These are phyloP conservation scores for Lunasporangiospora selenospora DNA, from an alignment of 192 early-diverging fungal species.

Conservation along the genomic window DNA sequence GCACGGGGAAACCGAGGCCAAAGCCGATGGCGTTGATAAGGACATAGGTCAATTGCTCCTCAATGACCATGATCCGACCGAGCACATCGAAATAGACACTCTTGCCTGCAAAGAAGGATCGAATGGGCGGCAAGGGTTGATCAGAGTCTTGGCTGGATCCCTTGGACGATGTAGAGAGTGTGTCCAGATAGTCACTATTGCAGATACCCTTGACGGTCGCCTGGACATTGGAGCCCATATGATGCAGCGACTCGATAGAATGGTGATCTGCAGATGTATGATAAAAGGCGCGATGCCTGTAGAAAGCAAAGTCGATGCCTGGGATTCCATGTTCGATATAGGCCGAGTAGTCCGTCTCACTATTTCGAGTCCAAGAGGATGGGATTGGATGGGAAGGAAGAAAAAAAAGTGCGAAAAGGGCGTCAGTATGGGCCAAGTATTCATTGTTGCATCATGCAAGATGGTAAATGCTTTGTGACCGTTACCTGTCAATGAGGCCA, in stretches of 20 bases:
- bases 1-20: constrained; percentile 31
- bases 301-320: constrained; percentile 73
- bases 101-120: constrained; percentile 23
- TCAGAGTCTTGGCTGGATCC: neutral
- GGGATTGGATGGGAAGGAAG: too few relatives aligned
- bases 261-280: constrained; percentile 59
- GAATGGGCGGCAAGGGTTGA: neutral
- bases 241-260: constrained; percentile 58
- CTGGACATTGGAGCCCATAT: constrained; percentile 68
- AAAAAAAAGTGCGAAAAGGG: too few relatives aligned
- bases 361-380: constrained; percentile 9
- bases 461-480: neutral
- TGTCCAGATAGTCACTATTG: constrained; percentile 35
- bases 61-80: constrained; percentile 19
- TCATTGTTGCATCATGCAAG: too few relatives aligned
- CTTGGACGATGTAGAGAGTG: too few relatives aligned
- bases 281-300: constrained; percentile 65
- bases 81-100: constrained; percentile 36
- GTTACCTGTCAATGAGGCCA: constrained; percentile 56
- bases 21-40: constrained; percentile 12
- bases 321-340: constrained; percentile 62
- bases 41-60: constrained; percentile 17
- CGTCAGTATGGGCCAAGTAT: too few relatives aligned
- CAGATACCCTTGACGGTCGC: constrained; percentile 27
- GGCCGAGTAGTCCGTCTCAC: constrained; percentile 69